Conservation (phyloP, 495 filamentous ascomycete species). For the Melanomma pulvis-pyrius region DNA sequence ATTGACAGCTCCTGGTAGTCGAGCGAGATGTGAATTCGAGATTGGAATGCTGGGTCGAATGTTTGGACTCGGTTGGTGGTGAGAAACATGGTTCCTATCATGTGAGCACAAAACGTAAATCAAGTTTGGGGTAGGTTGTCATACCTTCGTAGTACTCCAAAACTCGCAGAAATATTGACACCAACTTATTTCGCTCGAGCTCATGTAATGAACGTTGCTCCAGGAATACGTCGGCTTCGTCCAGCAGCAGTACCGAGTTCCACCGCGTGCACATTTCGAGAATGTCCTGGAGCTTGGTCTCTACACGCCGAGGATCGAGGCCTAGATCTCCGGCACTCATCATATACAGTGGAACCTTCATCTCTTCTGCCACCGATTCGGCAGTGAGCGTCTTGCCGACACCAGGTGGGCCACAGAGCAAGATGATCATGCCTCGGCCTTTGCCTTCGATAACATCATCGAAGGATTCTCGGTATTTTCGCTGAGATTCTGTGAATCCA, state of each 20-base stretch:
- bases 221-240: slow-evolving; percentile 72
- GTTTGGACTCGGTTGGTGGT: slow-evolving; percentile 48
- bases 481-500: slow-evolving; percentile 56
- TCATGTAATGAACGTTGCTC: slow-evolving; percentile 50
- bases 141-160: slow-evolving; percentile 64
- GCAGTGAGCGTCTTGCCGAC: slow-evolving; percentile 49
- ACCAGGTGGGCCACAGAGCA: slow-evolving; percentile 48
- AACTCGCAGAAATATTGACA: slow-evolving; percentile 54
- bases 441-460: slow-evolving; percentile 61
- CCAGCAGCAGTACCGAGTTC: slow-evolving; percentile 58
- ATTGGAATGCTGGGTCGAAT: slow-evolving; percentile 48
- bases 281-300: slow-evolving; percentile 45
- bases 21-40: slow-evolving; percentile 49
- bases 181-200: slow-evolving; percentile 48
- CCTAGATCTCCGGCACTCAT: slow-evolving; percentile 48
- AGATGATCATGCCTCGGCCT: slow-evolving; percentile 46
- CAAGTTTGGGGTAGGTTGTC: background rate
- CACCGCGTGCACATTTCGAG: slow-evolving; percentile 49
- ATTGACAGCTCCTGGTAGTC: slow-evolving; percentile 46
- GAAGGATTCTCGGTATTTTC: slow-evolving; percentile 49
- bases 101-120: slow-evolving; percentile 47
- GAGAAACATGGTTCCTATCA: slow-evolving; percentile 38
- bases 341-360: slow-evolving; percentile 48
- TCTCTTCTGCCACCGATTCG: slow-evolving; percentile 47
- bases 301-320: slow-evolving; percentile 42